phyloP scores from a whole-genome alignment of 768 basidiomycete species.

The Lentinula detonsa region DNA sequence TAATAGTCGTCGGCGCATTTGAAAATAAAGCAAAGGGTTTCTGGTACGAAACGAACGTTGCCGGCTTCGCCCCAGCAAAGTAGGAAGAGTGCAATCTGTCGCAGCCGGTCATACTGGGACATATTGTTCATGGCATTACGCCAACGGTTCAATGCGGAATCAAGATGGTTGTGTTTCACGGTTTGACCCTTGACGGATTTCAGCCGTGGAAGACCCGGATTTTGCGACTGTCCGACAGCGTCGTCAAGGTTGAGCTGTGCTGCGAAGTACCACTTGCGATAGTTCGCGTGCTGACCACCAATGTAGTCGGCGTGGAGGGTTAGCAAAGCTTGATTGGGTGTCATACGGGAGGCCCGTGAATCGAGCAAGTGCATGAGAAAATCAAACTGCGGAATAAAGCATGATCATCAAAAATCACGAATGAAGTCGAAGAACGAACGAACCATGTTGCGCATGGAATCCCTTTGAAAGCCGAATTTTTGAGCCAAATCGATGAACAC shows the following conservation, averaged over 20 bases:
- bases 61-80: slow-evolving; percentile 99
- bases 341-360: slow-evolving; percentile 97
- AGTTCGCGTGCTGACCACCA: slow-evolving; percentile 97
- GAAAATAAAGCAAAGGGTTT: slow-evolving; percentile 98
- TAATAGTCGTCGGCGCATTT: slow-evolving; percentile 99
- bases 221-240: slow-evolving; percentile 91
- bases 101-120: slow-evolving; percentile 96
- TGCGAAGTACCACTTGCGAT: slow-evolving; percentile 99
- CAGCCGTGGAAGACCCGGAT: slow-evolving; percentile 86
- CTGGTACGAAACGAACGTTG: slow-evolving; percentile 95
- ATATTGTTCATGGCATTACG: slow-evolving; percentile 98
- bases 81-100: slow-evolving; percentile 93
- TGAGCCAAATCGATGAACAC: slow-evolving; percentile 97
- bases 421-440: slow-evolving; percentile 15
- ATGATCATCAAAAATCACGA: not conserved
- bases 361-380: slow-evolving; percentile 98
- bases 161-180: slow-evolving; percentile 73
- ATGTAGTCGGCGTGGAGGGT: slow-evolving; percentile 99
- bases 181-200: slow-evolving; percentile 69
- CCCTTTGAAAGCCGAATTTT: slow-evolving; percentile 98
- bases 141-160: slow-evolving; percentile 92
- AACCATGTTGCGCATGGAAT: slow-evolving; percentile 94
- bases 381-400: slow-evolving; percentile 62
- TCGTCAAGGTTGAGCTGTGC: slow-evolving; percentile 99
- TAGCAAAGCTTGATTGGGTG: slow-evolving; percentile 90